These are phyloP conservation scores for Rhododendron simsii DNA, from an alignment of 148 eudicot genomes.

Conservation along the genomic window DNA sequence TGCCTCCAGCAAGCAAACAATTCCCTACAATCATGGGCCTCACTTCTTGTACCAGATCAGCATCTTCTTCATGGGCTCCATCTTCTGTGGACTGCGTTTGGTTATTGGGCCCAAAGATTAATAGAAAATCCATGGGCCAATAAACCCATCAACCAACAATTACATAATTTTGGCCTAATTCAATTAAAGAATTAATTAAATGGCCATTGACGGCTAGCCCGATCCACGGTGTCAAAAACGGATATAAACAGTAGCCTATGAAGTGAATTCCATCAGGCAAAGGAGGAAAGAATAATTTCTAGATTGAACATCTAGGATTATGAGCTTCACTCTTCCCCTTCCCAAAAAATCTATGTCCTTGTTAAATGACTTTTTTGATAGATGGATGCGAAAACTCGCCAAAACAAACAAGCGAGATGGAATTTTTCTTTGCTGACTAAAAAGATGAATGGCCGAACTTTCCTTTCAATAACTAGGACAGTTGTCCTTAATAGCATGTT, in stretches of 20 bases:
- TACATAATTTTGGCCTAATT: too few relatives aligned
- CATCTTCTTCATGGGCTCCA: too few relatives aligned
- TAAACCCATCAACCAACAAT: too few relatives aligned
- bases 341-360: background rate
- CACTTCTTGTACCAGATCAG: too few relatives aligned
- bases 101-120: too few relatives aligned
- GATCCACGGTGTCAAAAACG: too few relatives aligned
- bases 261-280: background rate
- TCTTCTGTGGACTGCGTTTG: too few relatives aligned
- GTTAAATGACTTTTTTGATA: background rate
- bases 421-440: background rate
- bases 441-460: background rate
- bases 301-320: background rate
- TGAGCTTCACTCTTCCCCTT: background rate
- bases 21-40: too few relatives aligned
- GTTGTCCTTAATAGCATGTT: background rate
- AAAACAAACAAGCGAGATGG: background rate
- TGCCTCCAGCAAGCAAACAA: too few relatives aligned
- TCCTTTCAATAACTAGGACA: background rate
- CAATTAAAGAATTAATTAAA: too few relatives aligned
- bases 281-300: background rate
- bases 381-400: background rate
- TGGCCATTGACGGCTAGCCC: too few relatives aligned
- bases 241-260: background rate
- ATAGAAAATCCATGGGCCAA: too few relatives aligned